Base-by-base conservation (phyloP, 805 yeast species). In the Limtongia smithiae region DNA sequence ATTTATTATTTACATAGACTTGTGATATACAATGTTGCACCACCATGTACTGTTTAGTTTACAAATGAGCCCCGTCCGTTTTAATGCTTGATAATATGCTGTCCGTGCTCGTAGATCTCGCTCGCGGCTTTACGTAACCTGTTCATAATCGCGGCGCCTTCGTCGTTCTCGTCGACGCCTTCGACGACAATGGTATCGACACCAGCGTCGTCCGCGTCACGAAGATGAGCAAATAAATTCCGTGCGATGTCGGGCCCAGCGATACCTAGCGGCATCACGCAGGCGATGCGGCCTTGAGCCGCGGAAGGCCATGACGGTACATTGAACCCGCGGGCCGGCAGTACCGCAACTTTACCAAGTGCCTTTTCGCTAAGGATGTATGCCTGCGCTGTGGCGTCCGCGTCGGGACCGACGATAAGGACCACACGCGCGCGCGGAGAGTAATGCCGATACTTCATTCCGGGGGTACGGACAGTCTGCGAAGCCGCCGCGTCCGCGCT, bases 371-470 rank as follows among this genome's bases (percentile, higher is more conserved):
- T 17, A n/a, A 41, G 41, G 12, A 49, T 27, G 25, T 41, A 20
- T 49, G 44, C 18, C 51, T 44, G 32, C 32, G 39, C 39, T 51
- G 4, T 44, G 31, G 37, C 40, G 1, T 33, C 28, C 0, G 81
- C 77, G 47, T 77, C 71, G 0, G 79, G 71, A 22, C 79, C 74
- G 21, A 72, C 67, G 54, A 88, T 79, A 4, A 90, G 66, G 0
- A 84, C 70, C 3, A 93, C 97, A 50, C 77, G 80, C 0, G 97
- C 96, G 1, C 76, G 76, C 3, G 98, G 98, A 0, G 96, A 85
- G 65, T 93, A 93, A 66, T 93, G 98, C 59, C 85, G 81, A 65
- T 93, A 93, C 64, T 93, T 93, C 98, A 93, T 93, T 0, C 98
- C 98, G 0, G 98, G 98, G 0, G 98, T 93, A 59, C 85, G 77